Conservation (phyloP, 257 asterid genomes). For the Cinchona pubescens region DNA sequence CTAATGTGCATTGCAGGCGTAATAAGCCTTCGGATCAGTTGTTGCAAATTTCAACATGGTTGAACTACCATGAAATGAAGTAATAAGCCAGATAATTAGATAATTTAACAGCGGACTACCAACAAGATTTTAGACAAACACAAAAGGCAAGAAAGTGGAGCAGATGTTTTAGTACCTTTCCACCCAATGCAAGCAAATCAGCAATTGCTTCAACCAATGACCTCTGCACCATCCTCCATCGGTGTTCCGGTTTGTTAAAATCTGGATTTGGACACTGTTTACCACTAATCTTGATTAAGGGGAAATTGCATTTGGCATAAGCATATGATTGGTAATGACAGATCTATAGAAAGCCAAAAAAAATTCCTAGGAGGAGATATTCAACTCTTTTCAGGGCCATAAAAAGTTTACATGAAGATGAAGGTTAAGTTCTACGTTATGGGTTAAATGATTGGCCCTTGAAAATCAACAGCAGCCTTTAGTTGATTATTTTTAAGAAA, state of each 20-base stretch:
- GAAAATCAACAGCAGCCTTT: not conserved
- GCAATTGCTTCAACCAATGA: slow-evolving; percentile 83
- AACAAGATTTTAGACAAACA: not conserved
- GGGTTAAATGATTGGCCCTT: not conserved
- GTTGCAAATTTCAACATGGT: not conserved
- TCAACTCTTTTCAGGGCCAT: not conserved
- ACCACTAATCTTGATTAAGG: slow-evolving; percentile 16
- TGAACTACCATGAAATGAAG: not conserved
- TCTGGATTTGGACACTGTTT: slow-evolving; percentile 97
- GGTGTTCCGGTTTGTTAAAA: slow-evolving; percentile 73
- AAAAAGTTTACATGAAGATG: not conserved
- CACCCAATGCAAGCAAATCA: slow-evolving; percentile 53
- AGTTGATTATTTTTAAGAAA: not conserved
- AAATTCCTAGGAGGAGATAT: not conserved
- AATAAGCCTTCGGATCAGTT: not conserved
- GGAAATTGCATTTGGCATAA: slow-evolving; percentile 14
- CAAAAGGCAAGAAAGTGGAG: not conserved
- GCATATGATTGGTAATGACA: not conserved
- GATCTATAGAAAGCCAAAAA: not conserved
- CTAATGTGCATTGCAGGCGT: not conserved
- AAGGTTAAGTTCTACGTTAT: not conserved
- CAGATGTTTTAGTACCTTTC: slow-evolving; percentile 51
- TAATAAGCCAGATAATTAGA: not conserved
- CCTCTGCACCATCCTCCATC: slow-evolving; percentile 89
- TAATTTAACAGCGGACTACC: not conserved